A percentile compares a stretch with the other conserved stretches of the same genome.
phyloP scores from a whole-genome alignment of 2,329 filamentous ascomycete genomes.

The Claviceps africana region DNA sequence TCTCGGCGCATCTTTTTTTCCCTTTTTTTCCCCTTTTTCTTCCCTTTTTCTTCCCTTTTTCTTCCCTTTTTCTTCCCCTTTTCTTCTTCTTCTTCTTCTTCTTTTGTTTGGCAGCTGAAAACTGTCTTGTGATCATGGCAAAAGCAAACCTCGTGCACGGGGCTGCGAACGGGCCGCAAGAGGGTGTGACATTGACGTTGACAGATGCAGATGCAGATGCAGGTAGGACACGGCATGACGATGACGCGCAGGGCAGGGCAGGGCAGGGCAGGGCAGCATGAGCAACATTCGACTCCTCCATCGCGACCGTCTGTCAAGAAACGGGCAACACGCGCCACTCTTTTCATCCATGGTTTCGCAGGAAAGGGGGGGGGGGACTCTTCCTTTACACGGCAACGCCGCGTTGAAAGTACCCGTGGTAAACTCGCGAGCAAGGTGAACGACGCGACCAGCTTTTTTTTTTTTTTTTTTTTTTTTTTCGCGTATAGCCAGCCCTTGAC shows the following conservation, averaged over 20 bases:
- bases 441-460: not conserved
- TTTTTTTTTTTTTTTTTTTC: no score
- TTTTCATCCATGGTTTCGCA: not conserved
- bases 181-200: not conserved
- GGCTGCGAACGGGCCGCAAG: not conserved
- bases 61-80: not conserved
- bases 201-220: not conserved
- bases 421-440: not conserved
- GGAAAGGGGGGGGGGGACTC: not conserved
- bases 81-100: not conserved
- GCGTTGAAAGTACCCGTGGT: not conserved
- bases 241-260: not conserved
- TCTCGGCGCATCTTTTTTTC: not conserved
- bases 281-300: not conserved
- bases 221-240: not conserved
- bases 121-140: not conserved
- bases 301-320: no score
- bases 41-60: not conserved
- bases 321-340: not conserved
- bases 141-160: not conserved
- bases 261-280: not conserved
- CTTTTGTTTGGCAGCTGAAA: not conserved
- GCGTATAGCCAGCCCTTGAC: not conserved
- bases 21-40: not conserved
- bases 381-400: not conserved